Conservation (phyloP, 1,139 yeast species). For the Hansenula sp. region DNA sequence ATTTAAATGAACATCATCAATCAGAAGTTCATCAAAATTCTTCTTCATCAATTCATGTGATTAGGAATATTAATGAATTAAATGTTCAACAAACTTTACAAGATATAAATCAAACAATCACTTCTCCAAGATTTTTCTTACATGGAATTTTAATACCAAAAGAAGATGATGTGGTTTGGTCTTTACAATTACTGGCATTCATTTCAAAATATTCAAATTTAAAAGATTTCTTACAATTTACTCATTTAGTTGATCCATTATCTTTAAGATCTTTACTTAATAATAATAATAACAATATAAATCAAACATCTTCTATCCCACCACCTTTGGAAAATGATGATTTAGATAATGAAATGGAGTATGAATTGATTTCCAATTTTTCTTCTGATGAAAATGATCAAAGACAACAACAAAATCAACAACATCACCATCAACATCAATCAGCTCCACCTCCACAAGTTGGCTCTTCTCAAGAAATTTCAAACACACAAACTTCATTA, state of each 20-base stretch:
- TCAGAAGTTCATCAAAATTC: neutral
- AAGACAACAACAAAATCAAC: neutral
- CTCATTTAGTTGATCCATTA: constrained; percentile 50
- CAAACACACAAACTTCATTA: neutral
- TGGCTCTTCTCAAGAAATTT: neutral
- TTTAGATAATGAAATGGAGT: constrained; percentile 6
- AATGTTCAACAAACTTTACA: constrained; percentile 13
- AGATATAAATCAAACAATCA: constrained; percentile 18
- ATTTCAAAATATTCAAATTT: constrained; percentile 85
- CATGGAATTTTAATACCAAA: constrained; percentile 80
- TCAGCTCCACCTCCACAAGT: too few species aligned
- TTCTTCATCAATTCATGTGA: neutral
- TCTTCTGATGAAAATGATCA: constrained; percentile 5
- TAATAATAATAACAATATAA: too few species aligned
- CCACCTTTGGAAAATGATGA: constrained; percentile 4
- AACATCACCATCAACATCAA: constrained; percentile 1
- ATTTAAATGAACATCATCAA: neutral
- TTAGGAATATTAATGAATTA: constrained; percentile 5
- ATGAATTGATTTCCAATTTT: constrained; percentile 4
- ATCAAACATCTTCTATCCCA: neutral
- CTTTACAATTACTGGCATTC: constrained; percentile 85
- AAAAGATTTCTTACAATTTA: constrained; percentile 67
- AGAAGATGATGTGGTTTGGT: constrained; percentile 93
- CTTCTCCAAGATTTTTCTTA: constrained; percentile 60
- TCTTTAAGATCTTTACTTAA: constrained; percentile 28